Evolutionary conservation across 306 rosid species (phyloP), one percentile per base, ranked within the genome.

Genomic region (Vigna angularis): DNA sequence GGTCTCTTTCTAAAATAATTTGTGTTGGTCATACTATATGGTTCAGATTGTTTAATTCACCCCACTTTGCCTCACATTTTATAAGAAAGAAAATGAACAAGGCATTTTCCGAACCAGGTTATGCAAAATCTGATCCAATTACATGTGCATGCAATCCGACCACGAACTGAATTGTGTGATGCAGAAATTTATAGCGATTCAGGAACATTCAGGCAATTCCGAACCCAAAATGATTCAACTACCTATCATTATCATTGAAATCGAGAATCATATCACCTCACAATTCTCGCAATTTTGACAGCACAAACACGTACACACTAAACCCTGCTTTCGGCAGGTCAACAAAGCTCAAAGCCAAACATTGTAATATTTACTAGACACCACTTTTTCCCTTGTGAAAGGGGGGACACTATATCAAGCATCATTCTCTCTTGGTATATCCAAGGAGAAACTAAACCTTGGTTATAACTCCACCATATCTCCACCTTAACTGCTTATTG

Each of bases 321-420:
- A 42, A 11, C 47, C 4, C 47, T 42, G 47, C 47, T 42, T 9
- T 42, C 12, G 2, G 47, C 16, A 45, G 13, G 5, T 45, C 12
- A 45, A 26, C 71, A 81, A 58, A 61, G 71, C 22, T 15, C 65
- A 70, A 38, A 9, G 9, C 44, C 28, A 65, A 20, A 51, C 47
- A 3, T 10, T 32, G 32, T 64, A 38, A 34, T 77, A 49, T 56
- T 56, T 56, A 22, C 22, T 10, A 22, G 32, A 22, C 32, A 0
- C 7, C 6, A 9, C 3, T 22, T 56, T 20, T 56, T 9, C 4
- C 14, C 1, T 2, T 0, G 5, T 8, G n/a, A 3, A 1, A 8
- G 36, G 16, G 16, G 13, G 5, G 7, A 4, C 15, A 22, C 16
- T 18, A 67, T 22, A 73, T 12, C 73, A 32, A 53, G 26, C 53